Conservation (phyloP, 768 basidiomycete species). For the Tulasnella sp. region DNA sequence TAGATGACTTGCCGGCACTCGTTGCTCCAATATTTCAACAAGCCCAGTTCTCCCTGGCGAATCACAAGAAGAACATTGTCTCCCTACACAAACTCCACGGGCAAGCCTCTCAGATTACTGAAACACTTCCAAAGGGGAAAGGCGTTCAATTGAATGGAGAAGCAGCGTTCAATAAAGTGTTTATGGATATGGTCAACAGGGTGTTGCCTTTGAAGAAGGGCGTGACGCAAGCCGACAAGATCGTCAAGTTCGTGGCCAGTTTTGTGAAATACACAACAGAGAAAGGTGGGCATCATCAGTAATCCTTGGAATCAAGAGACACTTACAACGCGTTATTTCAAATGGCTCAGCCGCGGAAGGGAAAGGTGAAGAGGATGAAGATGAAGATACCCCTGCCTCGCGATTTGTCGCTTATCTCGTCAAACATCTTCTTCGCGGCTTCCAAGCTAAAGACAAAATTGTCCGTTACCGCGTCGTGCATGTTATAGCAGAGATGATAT, state of each 20-base stretch:
- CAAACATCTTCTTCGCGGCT: slow-evolving; percentile 62
- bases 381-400: slow-evolving; percentile 52
- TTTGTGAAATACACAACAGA: slow-evolving; percentile 66
- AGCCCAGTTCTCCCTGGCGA: slow-evolving; percentile 55
- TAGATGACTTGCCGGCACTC: no score
- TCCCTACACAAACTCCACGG: slow-evolving; percentile 67
- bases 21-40: slow-evolving; percentile 67
- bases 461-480: slow-evolving; percentile 71
- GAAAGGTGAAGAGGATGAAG: slow-evolving; percentile 29
- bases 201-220: slow-evolving; percentile 73
- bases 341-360: slow-evolving; percentile 29
- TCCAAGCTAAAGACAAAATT: slow-evolving; percentile 74
- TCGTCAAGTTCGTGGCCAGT: slow-evolving; percentile 68
- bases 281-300: slow-evolving; percentile 45
- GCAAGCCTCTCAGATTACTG: slow-evolving; percentile 43
- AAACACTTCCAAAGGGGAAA: slow-evolving; percentile 37
- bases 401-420: slow-evolving; percentile 57
- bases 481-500: slow-evolving; percentile 65
- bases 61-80: slow-evolving; percentile 83
- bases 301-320: no score
- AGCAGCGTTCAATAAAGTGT: slow-evolving; percentile 53
- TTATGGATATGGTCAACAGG: slow-evolving; percentile 46
- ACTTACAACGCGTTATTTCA: no score
- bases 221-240: slow-evolving; percentile 52
- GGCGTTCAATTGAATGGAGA: slow-evolving; percentile 57